Base-by-base conservation (phyloP, 2,329 filamentous ascomycete genomes). In the Aureobasidium subglaciale region DNA sequence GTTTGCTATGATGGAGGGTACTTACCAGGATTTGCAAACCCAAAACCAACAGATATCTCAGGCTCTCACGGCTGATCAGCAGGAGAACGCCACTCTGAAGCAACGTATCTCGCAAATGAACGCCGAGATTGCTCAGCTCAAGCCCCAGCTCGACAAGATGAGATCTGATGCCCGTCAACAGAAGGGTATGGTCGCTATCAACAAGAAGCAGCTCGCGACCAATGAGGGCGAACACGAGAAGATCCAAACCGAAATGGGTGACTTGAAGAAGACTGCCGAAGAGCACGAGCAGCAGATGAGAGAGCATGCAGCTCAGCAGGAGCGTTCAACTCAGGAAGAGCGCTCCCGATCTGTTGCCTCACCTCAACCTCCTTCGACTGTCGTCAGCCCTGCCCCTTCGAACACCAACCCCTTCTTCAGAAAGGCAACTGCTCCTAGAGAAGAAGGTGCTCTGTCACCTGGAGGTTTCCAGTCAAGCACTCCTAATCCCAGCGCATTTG, bases 391-490 rank as follows among this genome's bases (percentile, higher is more conserved):
- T 59, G 74, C 79, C 41, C 68, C 73, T 20, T 81, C 79, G 15
- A 88, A 81, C 63, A 96, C 90, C 65, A 99, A 99, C 68, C 93
- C 93, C 0, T 99, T 99, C 77, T 96, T 96, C 76, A 85, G 90
- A 65, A 79, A 78, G 57, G 73, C 76, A 6, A 71, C 59, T 67
- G 73, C 55, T 11, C 46, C 58, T 25, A 48, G 45, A 25, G 49
- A 55, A 27, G 56, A 49, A 15, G 45, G 41, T 16, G 29, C 56
- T 11, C 41, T 55, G 10, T 57, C 59, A 7, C 54, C 56, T 16
- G 48, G 49, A 18, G 56, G 49, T 22, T 57, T 58, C 11, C 29
- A 59, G 25, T 30, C 59, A 15, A 45, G 56, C 22, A 65, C 64
- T 29, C 67, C 67, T 10, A 68, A 62, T 8, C 65, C 67, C 7